A percentile compares a stretch with the other conserved stretches of the same genome.
Conservation (phyloP, 2,329 filamentous ascomycete genomes). For the Fusarium nelsonii region DNA sequence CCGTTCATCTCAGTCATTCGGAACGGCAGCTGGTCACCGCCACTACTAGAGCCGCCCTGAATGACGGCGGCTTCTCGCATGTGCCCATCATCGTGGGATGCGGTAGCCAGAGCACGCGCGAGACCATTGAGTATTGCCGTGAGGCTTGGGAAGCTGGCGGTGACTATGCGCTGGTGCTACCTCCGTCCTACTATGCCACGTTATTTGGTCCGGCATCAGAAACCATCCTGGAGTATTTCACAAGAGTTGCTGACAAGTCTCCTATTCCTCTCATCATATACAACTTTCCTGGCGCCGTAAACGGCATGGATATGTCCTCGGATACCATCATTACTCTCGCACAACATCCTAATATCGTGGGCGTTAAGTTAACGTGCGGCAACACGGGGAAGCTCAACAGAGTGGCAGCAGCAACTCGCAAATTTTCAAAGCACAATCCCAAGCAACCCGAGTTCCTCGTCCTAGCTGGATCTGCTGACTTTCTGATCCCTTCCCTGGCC, state of each 20-base stretch:
- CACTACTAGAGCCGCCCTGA: conserved; percentile 76
- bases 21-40: conserved; percentile 77
- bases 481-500: conserved; percentile 75
- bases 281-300: conserved; percentile 75
- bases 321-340: conserved; percentile 71
- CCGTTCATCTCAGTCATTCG: conserved; percentile 78
- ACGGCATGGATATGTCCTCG: conserved; percentile 73
- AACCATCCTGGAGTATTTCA: conserved; percentile 75
- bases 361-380: conserved; percentile 77
- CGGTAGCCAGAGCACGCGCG: conserved; percentile 78
- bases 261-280: conserved; percentile 76
- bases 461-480: conserved; percentile 79
- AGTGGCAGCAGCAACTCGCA: conserved; percentile 69
- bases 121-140: conserved; percentile 76
- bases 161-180: conserved; percentile 80
- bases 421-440: conserved; percentile 40
- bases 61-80: conserved; percentile 70
- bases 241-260: conserved; percentile 70
- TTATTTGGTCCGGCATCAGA: conserved; percentile 66
- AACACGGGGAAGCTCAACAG: conserved; percentile 78
- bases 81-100: conserved; percentile 83
- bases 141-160: conserved; percentile 78
- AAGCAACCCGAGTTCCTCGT: conserved; percentile 68
- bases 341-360: conserved; percentile 74
- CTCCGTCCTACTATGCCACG: conserved; percentile 80